Conservation (phyloP, 2,329 filamentous ascomycete species). For the Colletotrichum lentis region DNA sequence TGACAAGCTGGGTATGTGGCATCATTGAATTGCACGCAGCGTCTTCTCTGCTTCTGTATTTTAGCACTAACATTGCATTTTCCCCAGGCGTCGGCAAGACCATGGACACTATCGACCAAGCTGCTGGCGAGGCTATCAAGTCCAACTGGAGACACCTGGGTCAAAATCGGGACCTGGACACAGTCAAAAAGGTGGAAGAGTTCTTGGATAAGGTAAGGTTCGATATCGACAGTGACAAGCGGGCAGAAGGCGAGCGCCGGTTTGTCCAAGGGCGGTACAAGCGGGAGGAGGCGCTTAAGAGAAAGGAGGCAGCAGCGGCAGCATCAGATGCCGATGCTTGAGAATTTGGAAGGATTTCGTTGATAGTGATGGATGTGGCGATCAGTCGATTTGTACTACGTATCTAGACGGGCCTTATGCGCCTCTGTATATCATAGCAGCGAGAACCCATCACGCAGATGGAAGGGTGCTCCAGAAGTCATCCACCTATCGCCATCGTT, state of each 20-base stretch:
- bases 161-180: constrained; percentile 59
- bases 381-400: constrained; percentile 22
- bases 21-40: too few relatives aligned
- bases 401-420: constrained; percentile 1
- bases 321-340: not conserved
- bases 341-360: not conserved
- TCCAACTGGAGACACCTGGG: constrained; percentile 65
- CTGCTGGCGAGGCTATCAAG: constrained; percentile 54
- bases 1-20: constrained; percentile 65
- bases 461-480: not conserved
- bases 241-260: constrained; percentile 28
- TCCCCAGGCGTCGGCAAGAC: constrained; percentile 58
- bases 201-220: constrained; percentile 62
- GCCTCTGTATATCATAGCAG: constrained; percentile 19
- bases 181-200: constrained; percentile 65
- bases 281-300: constrained; percentile 12
- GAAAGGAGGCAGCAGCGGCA: constrained; percentile 8
- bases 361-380: not conserved
- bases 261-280: constrained; percentile 26
- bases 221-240: constrained; percentile 40
- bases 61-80: constrained; percentile 8
- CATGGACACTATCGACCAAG: constrained; percentile 59
- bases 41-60: not conserved
- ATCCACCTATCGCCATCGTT: not conserved
- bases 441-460: not conserved